Evolutionary conservation across 306 rosid genomes (phyloP), one percentile per base, ranked within the genome.

Genomic region (Quercus parvula): DNA sequence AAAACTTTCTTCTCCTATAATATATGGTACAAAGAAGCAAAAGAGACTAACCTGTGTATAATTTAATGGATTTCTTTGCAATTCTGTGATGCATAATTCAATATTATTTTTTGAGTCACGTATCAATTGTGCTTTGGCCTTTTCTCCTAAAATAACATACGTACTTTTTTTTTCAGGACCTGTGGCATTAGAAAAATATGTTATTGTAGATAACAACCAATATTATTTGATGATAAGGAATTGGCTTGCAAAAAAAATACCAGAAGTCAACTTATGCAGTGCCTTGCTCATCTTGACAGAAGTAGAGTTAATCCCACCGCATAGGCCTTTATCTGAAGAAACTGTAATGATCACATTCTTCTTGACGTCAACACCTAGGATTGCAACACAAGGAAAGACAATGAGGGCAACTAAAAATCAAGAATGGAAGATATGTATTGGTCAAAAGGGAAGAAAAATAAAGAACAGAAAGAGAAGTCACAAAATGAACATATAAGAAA

Each of bases 251-350:
- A 72, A 78, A 72, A 78, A 85, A 78, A 71, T 95, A 92, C 99
- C 99, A 62, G 96, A 74, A 83, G 69, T 88, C 89, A 96, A 38
- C 80, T 86, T 96, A 72, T 61, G 46, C 56, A 93, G 9, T 27
- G 25, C 89, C 91, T 89, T 96, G 99, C 99, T 96, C 81, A 85
- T 89, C 93, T 91, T 96, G 85, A 96, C 99, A 3, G 97, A 81
- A 28, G 99, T 96, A 66, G 99, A 96, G 82, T 96, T 96, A 82
- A 96, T 96, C 70, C 99, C 99, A 84, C 99, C 99, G 75, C 99
- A 96, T 5, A 96, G 94, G 82, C 99, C 99, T 83, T 96, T 96
- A 94, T 96, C 99, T 0, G 99, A 91, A 66, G 99, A 93, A 83
- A 96, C 13, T 28, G 99, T 93, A 71, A 96, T 82, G 46, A 96